Evolutionary conservation across 176 grass and related monocot genomes (phyloP).

Genomic region (Triticum turgidum): DNA sequence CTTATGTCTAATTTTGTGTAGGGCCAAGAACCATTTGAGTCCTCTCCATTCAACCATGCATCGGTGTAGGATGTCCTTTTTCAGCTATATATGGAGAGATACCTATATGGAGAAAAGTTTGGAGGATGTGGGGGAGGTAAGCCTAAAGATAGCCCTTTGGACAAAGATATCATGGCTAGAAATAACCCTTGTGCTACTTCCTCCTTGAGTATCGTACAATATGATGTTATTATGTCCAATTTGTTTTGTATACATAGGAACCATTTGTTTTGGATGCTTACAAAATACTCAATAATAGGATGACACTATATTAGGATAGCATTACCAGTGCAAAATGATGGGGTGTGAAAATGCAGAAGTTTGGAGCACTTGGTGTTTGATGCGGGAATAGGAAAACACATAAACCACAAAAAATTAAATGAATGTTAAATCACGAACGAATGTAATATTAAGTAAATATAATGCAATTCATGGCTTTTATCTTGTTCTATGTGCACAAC

Average conservation of each 20-base stretch:
- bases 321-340: background rate
- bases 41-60: constrained; percentile 24
- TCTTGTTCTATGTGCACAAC: no score
- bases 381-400: background rate
- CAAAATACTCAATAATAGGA: background rate
- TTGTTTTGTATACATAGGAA: background rate
- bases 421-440: no score
- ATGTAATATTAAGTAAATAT: no score
- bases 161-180: constrained; percentile 11
- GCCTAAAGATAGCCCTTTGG: constrained; percentile 47
- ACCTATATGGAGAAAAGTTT: constrained; percentile 35
- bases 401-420: no score
- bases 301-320: background rate
- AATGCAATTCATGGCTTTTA: no score
- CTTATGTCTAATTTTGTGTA: constrained; percentile 37
- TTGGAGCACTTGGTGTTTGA: background rate
- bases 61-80: constrained; percentile 31
- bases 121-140: constrained; percentile 23
- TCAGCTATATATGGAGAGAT: constrained; percentile 38
- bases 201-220: background rate
- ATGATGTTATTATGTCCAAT: background rate
- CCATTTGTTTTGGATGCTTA: background rate
- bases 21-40: constrained; percentile 29
- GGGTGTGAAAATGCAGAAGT: background rate
- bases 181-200: constrained; percentile 13